Conservation (phyloP, 2,329 filamentous ascomycete species). For the Neonectria sp. region DNA sequence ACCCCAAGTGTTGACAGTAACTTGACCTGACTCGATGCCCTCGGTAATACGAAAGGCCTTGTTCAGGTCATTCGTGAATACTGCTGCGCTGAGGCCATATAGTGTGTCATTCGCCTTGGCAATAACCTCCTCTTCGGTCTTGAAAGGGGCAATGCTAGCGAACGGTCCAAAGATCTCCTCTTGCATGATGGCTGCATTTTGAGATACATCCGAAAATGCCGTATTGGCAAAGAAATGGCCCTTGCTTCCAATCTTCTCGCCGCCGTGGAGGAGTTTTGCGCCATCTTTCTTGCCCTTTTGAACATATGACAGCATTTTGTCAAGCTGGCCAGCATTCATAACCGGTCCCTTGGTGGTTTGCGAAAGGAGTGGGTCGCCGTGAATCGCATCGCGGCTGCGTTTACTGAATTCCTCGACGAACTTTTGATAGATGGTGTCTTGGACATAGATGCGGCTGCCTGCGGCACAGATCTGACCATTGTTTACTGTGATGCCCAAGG, state of each 20-base stretch:
- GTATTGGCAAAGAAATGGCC: constrained; percentile 50
- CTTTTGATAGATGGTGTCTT: constrained; percentile 68
- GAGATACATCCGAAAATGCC: constrained; percentile 47
- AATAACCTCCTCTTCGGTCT: constrained; percentile 48
- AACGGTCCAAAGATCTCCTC: constrained; percentile 53
- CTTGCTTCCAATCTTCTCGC: constrained; percentile 28
- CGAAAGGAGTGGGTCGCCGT: constrained; percentile 42
- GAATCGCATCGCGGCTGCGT: constrained; percentile 62
- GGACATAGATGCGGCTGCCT: constrained; percentile 71
- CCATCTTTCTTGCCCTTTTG: constrained; percentile 34
- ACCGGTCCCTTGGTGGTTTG: constrained; percentile 53
- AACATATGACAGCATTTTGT: constrained; percentile 75
- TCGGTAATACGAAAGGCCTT: constrained; percentile 34
- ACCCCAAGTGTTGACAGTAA: constrained; percentile 69
- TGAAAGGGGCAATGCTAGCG: constrained; percentile 45
- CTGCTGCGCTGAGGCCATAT: constrained; percentile 67
- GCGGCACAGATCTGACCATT: constrained; percentile 74
- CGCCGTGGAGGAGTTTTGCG: constrained; percentile 34
- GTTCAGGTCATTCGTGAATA: constrained; percentile 69
- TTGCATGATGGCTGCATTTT: constrained; percentile 45
- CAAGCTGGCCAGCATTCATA: constrained; percentile 74
- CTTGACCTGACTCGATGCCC: constrained; percentile 75
- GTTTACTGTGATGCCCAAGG: constrained; percentile 63
- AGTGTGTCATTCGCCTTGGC: constrained; percentile 55
- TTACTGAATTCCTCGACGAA: constrained; percentile 74